These are phyloP conservation scores for Lyophyllum semitale DNA, from an alignment of 768 basidiomycete species.

Conservation along the genomic window DNA sequence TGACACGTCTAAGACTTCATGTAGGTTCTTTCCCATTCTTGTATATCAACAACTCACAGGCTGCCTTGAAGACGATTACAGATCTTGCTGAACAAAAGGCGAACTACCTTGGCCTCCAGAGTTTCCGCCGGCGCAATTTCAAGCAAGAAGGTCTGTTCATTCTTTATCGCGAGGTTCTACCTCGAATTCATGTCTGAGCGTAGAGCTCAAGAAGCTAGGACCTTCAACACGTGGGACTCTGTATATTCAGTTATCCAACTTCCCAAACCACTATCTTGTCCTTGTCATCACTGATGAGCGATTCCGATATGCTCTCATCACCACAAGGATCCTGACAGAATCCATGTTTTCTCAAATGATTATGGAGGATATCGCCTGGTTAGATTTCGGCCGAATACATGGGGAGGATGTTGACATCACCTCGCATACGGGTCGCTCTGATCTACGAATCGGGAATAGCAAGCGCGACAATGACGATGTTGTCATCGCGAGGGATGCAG, in stretches of 20 bases:
- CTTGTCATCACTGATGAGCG: constrained; percentile 78
- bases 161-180: background rate
- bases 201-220: constrained; percentile 77
- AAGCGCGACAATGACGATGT: constrained; percentile 18
- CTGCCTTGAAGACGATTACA: constrained; percentile 66
- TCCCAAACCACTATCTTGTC: constrained; percentile 82
- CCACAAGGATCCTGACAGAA: constrained; percentile 54
- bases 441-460: constrained; percentile 22
- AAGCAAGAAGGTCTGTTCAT: constrained; percentile 53
- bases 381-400: constrained; percentile 71
- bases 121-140: constrained; percentile 70
- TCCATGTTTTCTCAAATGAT: constrained; percentile 60
- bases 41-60: background rate
- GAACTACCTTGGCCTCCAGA: constrained; percentile 80
- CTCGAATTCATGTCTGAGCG: constrained; percentile 1
- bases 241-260: constrained; percentile 77
- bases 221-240: constrained; percentile 58
- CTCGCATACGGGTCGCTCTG: constrained; percentile 20
- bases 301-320: constrained; percentile 82
- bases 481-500: constrained; percentile 1
- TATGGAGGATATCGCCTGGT: constrained; percentile 80
- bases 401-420: constrained; percentile 36
- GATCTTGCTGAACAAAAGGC: constrained; percentile 85
- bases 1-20: constrained; percentile 60
- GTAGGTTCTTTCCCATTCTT: constrained; percentile 41